These are phyloP conservation scores for Phytophthora ramorum DNA, from an alignment of 352 stramenopile species.

Conservation along the genomic window DNA sequence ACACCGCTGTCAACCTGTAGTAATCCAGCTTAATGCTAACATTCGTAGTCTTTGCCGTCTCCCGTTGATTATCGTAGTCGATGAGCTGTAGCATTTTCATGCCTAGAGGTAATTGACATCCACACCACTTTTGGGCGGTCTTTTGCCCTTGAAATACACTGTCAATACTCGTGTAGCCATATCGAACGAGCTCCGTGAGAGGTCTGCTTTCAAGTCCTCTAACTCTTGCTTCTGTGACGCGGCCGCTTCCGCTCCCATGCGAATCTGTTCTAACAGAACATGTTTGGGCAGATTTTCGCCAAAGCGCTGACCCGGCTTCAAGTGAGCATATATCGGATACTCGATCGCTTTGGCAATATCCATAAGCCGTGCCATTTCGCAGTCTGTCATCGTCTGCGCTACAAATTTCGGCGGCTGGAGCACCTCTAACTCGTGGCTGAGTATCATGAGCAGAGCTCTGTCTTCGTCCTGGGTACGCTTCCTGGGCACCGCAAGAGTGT, in stretches of 20 bases:
- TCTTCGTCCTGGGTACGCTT: not conserved
- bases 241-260: not conserved
- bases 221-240: not conserved
- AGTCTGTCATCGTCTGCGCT: not conserved
- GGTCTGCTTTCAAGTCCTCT: not conserved
- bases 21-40: not conserved
- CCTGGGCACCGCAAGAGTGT: too few relatives aligned
- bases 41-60: not conserved
- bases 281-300: not conserved
- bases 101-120: not conserved
- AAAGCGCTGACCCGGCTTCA: not conserved
- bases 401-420: not conserved
- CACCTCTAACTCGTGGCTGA: not conserved
- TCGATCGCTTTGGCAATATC: not conserved
- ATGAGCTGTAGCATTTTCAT: not conserved
- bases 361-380: not conserved
- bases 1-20: not conserved
- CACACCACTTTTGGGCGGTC: not conserved
- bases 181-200: not conserved
- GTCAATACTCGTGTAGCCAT: not conserved
- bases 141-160: not conserved
- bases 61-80: not conserved
- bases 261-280: not conserved
- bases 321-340: not conserved
- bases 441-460: not conserved